These are phyloP conservation scores for Scenedesmus sp. DNA, from an alignment of 163 green algal species.

Conservation along the genomic window DNA sequence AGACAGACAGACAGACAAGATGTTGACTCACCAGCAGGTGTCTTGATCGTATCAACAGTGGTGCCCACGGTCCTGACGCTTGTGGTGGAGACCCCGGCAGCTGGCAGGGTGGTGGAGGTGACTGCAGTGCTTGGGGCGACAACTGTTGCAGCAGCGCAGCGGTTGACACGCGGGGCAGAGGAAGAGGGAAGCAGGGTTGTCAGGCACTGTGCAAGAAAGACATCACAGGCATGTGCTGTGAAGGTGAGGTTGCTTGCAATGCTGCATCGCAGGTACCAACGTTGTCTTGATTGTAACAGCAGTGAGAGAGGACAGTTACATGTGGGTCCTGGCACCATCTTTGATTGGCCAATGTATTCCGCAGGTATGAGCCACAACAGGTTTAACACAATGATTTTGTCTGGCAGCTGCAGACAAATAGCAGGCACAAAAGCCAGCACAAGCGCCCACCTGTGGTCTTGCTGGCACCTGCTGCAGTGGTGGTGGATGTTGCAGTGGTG, in stretches of 20 bases:
- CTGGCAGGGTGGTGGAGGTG: background rate
- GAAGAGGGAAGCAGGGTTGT: too few species aligned
- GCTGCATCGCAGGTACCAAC: background rate
- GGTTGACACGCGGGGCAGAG: too few species aligned
- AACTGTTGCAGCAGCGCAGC: background rate
- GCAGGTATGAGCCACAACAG: background rate
- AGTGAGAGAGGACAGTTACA: too few species aligned
- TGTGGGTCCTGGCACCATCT: too few species aligned
- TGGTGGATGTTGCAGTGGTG: background rate
- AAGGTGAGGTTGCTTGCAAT: too few species aligned
- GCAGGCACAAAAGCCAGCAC: background rate
- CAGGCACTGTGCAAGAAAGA: too few species aligned
- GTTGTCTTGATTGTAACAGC: background rate
- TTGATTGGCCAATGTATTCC: too few species aligned
- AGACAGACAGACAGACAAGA: background rate
- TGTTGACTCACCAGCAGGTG: slow-evolving; percentile 5
- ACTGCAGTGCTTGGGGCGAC: background rate
- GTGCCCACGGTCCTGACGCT: background rate
- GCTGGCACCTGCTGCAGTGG: background rate
- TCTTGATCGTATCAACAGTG: background rate
- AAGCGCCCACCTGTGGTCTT: background rate
- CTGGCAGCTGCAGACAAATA: background rate
- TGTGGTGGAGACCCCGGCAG: background rate
- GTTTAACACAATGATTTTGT: background rate
- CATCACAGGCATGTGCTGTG: too few species aligned